These are phyloP conservation scores for Parmelia sp. DNA, from an alignment of 495 filamentous ascomycete species.

Conservation along the genomic window DNA sequence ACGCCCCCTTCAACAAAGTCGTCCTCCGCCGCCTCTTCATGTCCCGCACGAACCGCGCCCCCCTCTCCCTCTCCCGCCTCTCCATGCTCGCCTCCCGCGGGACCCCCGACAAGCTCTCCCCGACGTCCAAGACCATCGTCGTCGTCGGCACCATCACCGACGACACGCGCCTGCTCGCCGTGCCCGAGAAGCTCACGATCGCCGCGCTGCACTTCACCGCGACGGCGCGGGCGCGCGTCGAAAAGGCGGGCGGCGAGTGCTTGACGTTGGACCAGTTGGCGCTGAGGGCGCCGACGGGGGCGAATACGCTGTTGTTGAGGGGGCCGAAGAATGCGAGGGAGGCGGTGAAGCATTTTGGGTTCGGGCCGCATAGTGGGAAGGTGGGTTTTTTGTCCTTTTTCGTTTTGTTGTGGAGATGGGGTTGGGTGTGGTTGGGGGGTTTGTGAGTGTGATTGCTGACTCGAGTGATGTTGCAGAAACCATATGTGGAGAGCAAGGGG, in stretches of 20 bases:
- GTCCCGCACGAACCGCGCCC: constrained; percentile 95
- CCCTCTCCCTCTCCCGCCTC: constrained; percentile 87
- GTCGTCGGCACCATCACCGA: constrained; percentile 92
- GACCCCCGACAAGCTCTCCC: constrained; percentile 43
- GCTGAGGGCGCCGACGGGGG: constrained; percentile 82
- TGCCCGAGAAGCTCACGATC: constrained; percentile 77
- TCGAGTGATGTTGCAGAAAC: constrained; percentile 54
- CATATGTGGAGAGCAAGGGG: constrained; percentile 94
- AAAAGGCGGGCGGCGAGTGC: constrained; percentile 86
- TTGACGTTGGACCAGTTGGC: constrained; percentile 95
- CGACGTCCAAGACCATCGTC: constrained; percentile 73
- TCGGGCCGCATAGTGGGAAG: constrained; percentile 94
- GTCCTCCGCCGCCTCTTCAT: constrained; percentile 94
- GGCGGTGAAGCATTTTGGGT: constrained; percentile 97
- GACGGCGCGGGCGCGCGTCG: constrained; percentile 86
- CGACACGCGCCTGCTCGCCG: constrained; percentile 81
- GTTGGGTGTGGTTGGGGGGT: neutral
- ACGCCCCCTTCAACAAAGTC: constrained; percentile 93
- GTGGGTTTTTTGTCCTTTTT: neutral
- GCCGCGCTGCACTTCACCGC: constrained; percentile 94
- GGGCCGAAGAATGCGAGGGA: constrained; percentile 96
- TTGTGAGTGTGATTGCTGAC: constrained; percentile 27
- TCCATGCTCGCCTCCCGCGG: constrained; percentile 52
- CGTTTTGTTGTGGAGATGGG: constrained; percentile 32
- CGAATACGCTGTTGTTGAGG: constrained; percentile 89